These are phyloP conservation scores for Ascoidea rubescens DNA, from an alignment of 805 yeast species.

Conservation along the genomic window DNA sequence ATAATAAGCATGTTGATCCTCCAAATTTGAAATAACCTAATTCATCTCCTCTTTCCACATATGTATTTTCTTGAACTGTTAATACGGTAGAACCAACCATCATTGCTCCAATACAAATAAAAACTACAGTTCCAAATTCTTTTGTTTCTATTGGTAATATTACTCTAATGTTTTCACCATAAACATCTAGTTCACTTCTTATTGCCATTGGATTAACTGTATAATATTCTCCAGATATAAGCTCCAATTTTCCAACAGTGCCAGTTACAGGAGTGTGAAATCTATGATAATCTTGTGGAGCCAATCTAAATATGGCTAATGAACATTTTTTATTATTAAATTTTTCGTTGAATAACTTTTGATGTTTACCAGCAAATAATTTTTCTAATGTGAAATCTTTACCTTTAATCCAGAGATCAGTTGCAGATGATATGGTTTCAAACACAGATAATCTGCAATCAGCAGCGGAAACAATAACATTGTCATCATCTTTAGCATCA, in stretches of 20 bases:
- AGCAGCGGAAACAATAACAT: slow-evolving; percentile 62
- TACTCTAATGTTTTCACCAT: slow-evolving; percentile 79
- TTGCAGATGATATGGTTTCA: slow-evolving; percentile 42
- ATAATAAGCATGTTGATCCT: slow-evolving; percentile 70
- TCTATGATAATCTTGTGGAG: slow-evolving; percentile 95
- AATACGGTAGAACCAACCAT: slow-evolving; percentile 90
- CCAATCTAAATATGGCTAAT: slow-evolving; percentile 71
- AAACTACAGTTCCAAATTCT: slow-evolving; percentile 63
- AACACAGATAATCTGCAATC: slow-evolving; percentile 78
- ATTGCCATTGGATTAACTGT: slow-evolving; percentile 98
- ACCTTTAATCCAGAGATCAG: slow-evolving; percentile 83
- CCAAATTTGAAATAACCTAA: slow-evolving; percentile 94
- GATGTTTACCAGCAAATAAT: slow-evolving; percentile 33
- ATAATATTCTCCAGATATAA: slow-evolving; percentile 81
- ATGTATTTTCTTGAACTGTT: slow-evolving; percentile 47
- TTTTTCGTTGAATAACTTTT: slow-evolving; percentile 23
- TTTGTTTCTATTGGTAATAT: slow-evolving; percentile 64
- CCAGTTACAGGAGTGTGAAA: slow-evolving; percentile 87
- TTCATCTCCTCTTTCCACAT: slow-evolving; percentile 60
- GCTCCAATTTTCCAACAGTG: slow-evolving; percentile 43
- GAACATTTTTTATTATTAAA: slow-evolving; percentile 27
- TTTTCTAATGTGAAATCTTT: slow-evolving; percentile 53
- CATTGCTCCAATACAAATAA: slow-evolving; percentile 93
- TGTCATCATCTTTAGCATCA: slow-evolving; percentile 38
- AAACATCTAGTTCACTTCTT: slow-evolving; percentile 76